phyloP scores from a whole-genome alignment of 2,329 filamentous ascomycete genomes.

The Chrysoporthe deuterocubensis region DNA sequence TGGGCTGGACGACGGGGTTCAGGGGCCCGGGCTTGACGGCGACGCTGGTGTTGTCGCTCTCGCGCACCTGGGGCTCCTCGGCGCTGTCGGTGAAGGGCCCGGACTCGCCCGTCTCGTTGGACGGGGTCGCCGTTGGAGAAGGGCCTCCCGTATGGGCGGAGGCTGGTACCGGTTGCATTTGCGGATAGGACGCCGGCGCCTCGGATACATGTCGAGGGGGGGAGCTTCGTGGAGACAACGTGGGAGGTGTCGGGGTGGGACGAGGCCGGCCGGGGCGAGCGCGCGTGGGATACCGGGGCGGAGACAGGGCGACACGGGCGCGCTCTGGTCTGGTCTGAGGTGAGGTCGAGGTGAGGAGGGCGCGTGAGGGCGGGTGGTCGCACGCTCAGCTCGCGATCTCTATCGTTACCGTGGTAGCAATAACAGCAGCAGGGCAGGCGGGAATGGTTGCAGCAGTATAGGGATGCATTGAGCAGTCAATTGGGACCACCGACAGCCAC shows the following conservation, averaged over 20 bases:
- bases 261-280: conserved; percentile 11
- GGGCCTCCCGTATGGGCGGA: conserved; percentile 27
- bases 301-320: too few relatives aligned
- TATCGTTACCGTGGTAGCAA: conserved; percentile 10
- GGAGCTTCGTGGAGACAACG: conserved; percentile 20
- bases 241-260: neutral
- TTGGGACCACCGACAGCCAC: neutral
- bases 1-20: neutral
- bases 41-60: conserved; percentile 27
- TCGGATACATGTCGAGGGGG: conserved; percentile 30
- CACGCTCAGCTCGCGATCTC: conserved; percentile 15
- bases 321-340: neutral
- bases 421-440: conserved; percentile 13
- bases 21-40: conserved; percentile 18
- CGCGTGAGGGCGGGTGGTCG: conserved; percentile 6
- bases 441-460: conserved; percentile 11
- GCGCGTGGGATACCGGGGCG: neutral
- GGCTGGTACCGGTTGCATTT: conserved; percentile 30
- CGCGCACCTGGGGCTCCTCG: conserved; percentile 25
- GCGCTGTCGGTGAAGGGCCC: conserved; percentile 28
- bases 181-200: conserved; percentile 28
- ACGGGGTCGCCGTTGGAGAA: conserved; percentile 26
- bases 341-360: conserved; percentile 13
- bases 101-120: conserved; percentile 27
- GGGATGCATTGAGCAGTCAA: conserved; percentile 27